Percentiles rank a stretch among this genome's conserved stretches.
These are phyloP conservation scores for Ophiostoma piceae DNA, from an alignment of 2,329 filamentous ascomycete species.

Conservation along the genomic window DNA sequence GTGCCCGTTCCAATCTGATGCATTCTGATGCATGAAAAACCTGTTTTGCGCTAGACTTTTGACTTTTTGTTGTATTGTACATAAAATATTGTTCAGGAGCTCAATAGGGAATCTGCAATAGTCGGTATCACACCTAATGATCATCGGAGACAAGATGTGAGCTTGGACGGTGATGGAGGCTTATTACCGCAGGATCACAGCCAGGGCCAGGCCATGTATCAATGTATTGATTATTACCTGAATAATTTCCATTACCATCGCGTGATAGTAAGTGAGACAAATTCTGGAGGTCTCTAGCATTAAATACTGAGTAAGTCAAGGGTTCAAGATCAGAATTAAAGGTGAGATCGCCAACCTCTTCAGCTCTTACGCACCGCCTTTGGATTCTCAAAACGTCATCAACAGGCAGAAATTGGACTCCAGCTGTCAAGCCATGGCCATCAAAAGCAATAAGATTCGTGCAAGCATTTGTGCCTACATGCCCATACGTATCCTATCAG, in stretches of 20 bases:
- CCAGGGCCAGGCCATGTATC: not conserved
- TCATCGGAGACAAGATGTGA: not conserved
- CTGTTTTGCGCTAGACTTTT: conserved; percentile 13
- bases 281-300: no score
- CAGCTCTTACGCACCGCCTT: not conserved
- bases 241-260: not conserved
- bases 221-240: not conserved
- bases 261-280: not conserved
- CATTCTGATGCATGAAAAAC: conserved; percentile 22
- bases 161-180: not conserved
- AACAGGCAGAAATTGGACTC: no score
- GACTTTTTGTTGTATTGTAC: not conserved
- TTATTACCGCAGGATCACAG: not conserved
- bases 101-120: no score
- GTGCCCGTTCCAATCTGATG: not conserved
- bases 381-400: no score
- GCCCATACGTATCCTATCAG: not conserved
- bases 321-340: not conserved
- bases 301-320: not conserved
- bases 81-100: not conserved
- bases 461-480: no score
- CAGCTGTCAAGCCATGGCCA: no score
- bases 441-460: no score
- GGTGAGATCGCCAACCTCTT: not conserved
- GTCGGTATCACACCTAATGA: not conserved